Evolutionary conservation across 441 rosid genomes (phyloP).

Genomic region (Lepidium campestre): DNA sequence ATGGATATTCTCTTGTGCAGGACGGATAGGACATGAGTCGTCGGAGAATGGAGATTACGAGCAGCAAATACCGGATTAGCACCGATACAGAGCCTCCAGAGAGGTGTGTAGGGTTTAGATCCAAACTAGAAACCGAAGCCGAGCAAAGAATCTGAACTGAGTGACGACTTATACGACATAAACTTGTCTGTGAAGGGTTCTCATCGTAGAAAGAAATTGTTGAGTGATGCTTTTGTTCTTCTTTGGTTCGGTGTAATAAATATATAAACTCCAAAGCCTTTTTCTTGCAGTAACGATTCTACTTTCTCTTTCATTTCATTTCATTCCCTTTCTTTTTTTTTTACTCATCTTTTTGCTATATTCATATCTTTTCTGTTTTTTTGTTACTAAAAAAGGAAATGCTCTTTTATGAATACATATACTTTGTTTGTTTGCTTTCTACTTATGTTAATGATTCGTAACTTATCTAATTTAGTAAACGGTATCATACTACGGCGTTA

Average conservation of each 20-base stretch:
- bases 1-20: constrained; percentile 31
- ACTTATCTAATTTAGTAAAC: neutral
- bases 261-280: constrained; percentile 15
- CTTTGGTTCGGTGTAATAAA: constrained; percentile 21
- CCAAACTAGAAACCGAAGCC: constrained; percentile 15
- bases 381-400: constrained; percentile 14
- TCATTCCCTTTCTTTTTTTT: neutral
- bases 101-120: constrained; percentile 22
- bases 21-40: constrained; percentile 54
- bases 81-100: constrained; percentile 3
- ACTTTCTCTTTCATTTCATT: constrained; percentile 14
- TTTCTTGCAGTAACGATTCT: constrained; percentile 14
- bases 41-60: constrained; percentile 60
- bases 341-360: neutral
- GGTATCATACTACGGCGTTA: neutral
- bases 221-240: constrained; percentile 26
- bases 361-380: neutral
- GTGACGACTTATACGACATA: constrained; percentile 1
- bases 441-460: neutral
- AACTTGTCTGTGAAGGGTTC: neutral
- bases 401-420: constrained; percentile 4
- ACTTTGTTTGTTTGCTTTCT: constrained; percentile 13
- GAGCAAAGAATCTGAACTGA: constrained; percentile 20
- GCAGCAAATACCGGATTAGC: constrained; percentile 48
- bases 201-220: constrained; percentile 17